Evolutionary conservation across 2,329 filamentous ascomycete species (phyloP).

Genomic region (Colletotrichum tropicale): DNA sequence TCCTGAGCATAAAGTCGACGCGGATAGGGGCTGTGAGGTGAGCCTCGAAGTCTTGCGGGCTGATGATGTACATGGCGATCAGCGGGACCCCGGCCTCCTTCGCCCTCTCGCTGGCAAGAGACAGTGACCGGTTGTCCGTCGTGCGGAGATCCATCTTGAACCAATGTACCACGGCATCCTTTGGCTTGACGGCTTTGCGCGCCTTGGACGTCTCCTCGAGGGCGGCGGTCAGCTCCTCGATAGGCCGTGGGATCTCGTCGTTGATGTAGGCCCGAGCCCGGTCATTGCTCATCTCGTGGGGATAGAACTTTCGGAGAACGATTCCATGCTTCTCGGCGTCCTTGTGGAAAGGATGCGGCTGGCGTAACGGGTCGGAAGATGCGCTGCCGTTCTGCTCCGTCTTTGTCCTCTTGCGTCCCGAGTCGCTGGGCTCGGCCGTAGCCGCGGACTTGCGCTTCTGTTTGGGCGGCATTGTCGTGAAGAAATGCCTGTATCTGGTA

Average conservation of each 20-base stretch:
- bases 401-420: conserved; percentile 35
- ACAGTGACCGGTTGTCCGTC: conserved; percentile 75
- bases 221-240: conserved; percentile 68
- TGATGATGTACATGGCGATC: conserved; percentile 79
- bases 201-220: conserved; percentile 62
- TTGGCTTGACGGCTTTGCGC: conserved; percentile 56
- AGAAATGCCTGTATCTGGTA: neutral
- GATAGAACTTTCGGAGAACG: conserved; percentile 78
- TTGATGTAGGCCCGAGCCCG: conserved; percentile 76
- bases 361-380: conserved; percentile 37
- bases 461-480: conserved; percentile 30
- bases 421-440: conserved; percentile 25
- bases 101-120: conserved; percentile 68
- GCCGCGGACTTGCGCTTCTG: conserved; percentile 29
- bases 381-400: conserved; percentile 21
- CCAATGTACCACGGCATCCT: conserved; percentile 81
- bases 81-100: conserved; percentile 72
- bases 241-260: conserved; percentile 73
- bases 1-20: conserved; percentile 82
- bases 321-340: conserved; percentile 62
- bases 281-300: conserved; percentile 82
- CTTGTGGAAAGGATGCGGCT: conserved; percentile 51
- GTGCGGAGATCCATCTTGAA: conserved; percentile 84
- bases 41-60: conserved; percentile 83
- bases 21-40: conserved; percentile 75